Evolutionary conservation across 1,139 yeast species (phyloP).

Genomic region (Zygosaccharomyces pseudobailii): DNA sequence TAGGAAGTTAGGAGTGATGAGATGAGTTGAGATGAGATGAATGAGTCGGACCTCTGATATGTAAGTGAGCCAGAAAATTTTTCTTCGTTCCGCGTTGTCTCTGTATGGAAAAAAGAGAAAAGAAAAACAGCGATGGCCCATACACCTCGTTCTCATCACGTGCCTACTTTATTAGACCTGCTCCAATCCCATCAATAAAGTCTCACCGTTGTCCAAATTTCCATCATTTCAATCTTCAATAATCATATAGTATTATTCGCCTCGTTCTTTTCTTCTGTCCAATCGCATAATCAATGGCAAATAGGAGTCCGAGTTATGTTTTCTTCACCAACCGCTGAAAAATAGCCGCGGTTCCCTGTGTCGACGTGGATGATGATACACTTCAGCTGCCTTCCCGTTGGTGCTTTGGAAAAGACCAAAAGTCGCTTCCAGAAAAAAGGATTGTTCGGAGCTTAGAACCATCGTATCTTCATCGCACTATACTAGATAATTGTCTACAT

Average conservation of each 20-base stretch:
- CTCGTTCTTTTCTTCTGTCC: no score
- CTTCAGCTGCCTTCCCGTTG: no score
- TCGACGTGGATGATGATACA: background rate
- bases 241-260: no score
- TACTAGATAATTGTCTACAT: no score
- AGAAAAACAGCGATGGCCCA: background rate
- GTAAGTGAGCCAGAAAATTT: background rate
- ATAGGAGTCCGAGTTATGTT: background rate
- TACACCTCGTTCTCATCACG: background rate
- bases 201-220: background rate
- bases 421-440: no score
- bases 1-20: background rate
- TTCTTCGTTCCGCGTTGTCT: background rate
- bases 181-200: background rate
- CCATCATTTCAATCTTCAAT: no score
- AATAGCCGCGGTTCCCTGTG: background rate
- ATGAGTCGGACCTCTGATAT: background rate
- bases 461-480: no score
- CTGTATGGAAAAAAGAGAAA: background rate
- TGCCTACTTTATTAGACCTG: background rate
- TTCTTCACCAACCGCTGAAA: background rate
- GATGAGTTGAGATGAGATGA: conserved; percentile 15
- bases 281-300: background rate
- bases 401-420: no score
- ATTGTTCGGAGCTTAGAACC: no score